These are phyloP conservation scores for Capronia coronata DNA, from an alignment of 2,329 filamentous ascomycete species.

Conservation along the genomic window DNA sequence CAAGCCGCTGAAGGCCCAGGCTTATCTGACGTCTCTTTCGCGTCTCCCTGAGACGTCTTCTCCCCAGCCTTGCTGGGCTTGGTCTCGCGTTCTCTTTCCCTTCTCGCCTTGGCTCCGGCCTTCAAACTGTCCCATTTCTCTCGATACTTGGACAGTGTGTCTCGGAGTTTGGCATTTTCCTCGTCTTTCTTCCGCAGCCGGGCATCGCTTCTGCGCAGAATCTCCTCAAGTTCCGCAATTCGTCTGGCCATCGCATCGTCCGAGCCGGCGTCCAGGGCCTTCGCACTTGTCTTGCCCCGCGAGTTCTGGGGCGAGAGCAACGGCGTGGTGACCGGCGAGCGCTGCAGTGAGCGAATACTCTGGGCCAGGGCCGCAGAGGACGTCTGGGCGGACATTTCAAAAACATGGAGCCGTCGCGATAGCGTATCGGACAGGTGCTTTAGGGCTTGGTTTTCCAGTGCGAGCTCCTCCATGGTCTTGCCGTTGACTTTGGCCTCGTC, in stretches of 20 bases:
- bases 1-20: not conserved
- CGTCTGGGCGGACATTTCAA: conserved; percentile 85
- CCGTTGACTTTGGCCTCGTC: conserved; percentile 30
- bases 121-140: conserved; percentile 65
- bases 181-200: conserved; percentile 58
- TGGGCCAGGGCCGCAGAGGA: conserved; percentile 80
- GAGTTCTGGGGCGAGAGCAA: conserved; percentile 26
- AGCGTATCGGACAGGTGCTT: conserved; percentile 81
- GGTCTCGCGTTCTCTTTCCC: conserved; percentile 29
- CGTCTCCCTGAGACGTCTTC: not conserved
- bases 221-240: conserved; percentile 61
- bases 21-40: not conserved
- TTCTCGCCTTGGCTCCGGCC: conserved; percentile 51
- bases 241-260: conserved; percentile 46
- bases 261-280: conserved; percentile 31
- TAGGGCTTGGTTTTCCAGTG: conserved; percentile 78
- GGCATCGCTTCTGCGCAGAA: conserved; percentile 52
- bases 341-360: conserved; percentile 55
- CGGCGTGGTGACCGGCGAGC: conserved; percentile 26
- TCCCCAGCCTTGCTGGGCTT: conserved; percentile 5
- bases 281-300: conserved; percentile 20
- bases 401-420: conserved; percentile 80
- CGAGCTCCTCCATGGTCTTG: conserved; percentile 79
- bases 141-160: conserved; percentile 51
- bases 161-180: conserved; percentile 55